Conservation (phyloP, 2,329 filamentous ascomycete genomes). For the Diaporthe sp. region DNA sequence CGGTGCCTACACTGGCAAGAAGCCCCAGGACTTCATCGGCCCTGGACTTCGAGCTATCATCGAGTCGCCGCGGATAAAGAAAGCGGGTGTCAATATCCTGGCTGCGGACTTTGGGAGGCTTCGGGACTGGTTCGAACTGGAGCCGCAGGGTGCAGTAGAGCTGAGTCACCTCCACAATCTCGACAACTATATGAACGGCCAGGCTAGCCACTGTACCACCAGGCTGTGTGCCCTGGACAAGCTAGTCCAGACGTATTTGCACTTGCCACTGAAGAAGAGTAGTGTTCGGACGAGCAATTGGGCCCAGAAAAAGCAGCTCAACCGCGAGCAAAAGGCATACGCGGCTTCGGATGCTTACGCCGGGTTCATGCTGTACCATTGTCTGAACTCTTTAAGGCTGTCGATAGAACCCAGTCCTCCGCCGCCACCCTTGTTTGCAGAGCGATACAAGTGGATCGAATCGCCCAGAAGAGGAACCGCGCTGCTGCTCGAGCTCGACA, state of each 20-base stretch:
- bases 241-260: constrained; percentile 26
- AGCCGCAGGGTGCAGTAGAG: constrained; percentile 23
- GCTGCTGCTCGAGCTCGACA: constrained; percentile 19
- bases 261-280: constrained; percentile 20
- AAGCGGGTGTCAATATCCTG: constrained; percentile 33
- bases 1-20: constrained; percentile 41
- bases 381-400: not conserved
- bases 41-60: constrained; percentile 5
- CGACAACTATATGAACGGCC: not conserved
- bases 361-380: constrained; percentile 30
- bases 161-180: constrained; percentile 32
- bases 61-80: not conserved
- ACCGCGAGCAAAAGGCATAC: constrained; percentile 25
- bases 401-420: constrained; percentile 8
- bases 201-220: constrained; percentile 36
- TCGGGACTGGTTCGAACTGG: not conserved
- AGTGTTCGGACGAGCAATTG: constrained; percentile 33
- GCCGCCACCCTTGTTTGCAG: not conserved
- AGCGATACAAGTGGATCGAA: constrained; percentile 10
- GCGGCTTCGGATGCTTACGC: constrained; percentile 24
- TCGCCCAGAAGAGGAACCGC: not conserved
- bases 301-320: constrained; percentile 16
- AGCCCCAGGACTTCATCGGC: not conserved
- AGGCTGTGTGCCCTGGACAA: constrained; percentile 16
- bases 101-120: constrained; percentile 26